Base-by-base conservation (phyloP, 202 grass and related monocot genomes). In the Panicum virgatum region DNA sequence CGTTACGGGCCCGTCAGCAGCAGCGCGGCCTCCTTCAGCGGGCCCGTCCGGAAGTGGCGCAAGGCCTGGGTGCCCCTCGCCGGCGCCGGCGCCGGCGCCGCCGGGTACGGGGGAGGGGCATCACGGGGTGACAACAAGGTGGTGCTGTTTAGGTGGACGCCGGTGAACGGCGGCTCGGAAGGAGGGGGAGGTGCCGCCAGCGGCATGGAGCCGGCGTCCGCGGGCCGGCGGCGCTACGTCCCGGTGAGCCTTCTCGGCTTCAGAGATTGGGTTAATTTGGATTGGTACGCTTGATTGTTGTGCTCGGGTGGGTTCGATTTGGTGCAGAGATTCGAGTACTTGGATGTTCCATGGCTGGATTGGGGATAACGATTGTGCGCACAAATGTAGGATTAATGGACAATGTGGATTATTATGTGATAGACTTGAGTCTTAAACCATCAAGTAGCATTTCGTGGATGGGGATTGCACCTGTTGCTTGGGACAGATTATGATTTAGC, bases 11-110 rank as follows among this genome's bases (percentile, higher is more conserved):
- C 95, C 10, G 25, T 85, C 27, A 53, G 82, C 65, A 85, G 78
- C 78, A 82, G 78, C 58, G 86, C 85, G 3, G 67, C 94, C 32
- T 86, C 88, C 84, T 98, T 98, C 88, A 91, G 86, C 76, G 95
- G 92, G 16, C 84, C 90, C 62, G 95, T 98, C 62, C 65, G 95
- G 85, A 94, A 94, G 76, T 98, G 95, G 95, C 93, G 87, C 76
- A 98, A 98, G 88, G 90, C 73, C n/a, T 90, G 79, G 88, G 51
- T 82, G 51, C 88, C 88, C 15, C 75, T 86, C 79, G 51, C 65
- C 15, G 83, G 66, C 39, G 48, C 46, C 15, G 83, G 66, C 39
- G 48, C 46, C 25, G 57, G 32, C 8, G 34, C 14, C 37, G 3
- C 46, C 29, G 45, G 63, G 19, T 66, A 59, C 22, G 60, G 6